A percentile compares a stretch with the other conserved stretches of the same genome.
These are phyloP conservation scores for Salix purpurea DNA, from an alignment of 345 rosid genomes.

Conservation along the genomic window DNA sequence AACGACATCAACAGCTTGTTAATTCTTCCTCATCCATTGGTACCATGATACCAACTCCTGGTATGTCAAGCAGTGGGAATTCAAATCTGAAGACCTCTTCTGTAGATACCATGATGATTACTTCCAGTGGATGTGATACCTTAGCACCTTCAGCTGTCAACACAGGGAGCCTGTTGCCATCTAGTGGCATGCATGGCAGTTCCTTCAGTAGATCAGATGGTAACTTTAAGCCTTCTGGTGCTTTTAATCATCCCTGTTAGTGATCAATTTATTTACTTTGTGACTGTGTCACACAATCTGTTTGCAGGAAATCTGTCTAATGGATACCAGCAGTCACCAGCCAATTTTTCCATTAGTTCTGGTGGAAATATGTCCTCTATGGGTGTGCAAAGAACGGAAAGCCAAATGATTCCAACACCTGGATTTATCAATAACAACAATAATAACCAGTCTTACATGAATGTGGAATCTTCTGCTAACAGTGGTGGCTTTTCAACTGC, in stretches of 20 bases:
- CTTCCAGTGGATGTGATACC: slow-evolving; percentile 46
- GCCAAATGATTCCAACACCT: slow-evolving; percentile 96
- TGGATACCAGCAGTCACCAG: slow-evolving; percentile 64
- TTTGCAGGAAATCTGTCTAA: slow-evolving; percentile 58
- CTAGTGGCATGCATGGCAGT: slow-evolving; percentile 51
- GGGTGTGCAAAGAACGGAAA: slow-evolving; percentile 55
- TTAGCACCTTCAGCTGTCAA: slow-evolving; percentile 43
- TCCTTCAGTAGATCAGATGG: slow-evolving; percentile 48
- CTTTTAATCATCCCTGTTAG: background rate
- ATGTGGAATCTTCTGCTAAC: slow-evolving; percentile 58
- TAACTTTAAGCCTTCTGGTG: slow-evolving; percentile 18
- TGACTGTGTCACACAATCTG: background rate
- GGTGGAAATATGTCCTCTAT: slow-evolving; percentile 68
- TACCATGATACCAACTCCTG: slow-evolving; percentile 94
- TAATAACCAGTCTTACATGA: slow-evolving; percentile 54
- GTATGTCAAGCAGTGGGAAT: slow-evolving; percentile 60
- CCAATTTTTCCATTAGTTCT: slow-evolving; percentile 60
- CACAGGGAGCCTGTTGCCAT: slow-evolving; percentile 44
- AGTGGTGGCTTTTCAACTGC: slow-evolving; percentile 59
- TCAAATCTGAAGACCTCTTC: slow-evolving; percentile 53
- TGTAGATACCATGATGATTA: slow-evolving; percentile 48
- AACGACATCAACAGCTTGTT: slow-evolving; percentile 46
- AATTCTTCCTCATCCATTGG: slow-evolving; percentile 59
- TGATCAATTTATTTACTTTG: slow-evolving; percentile 8
- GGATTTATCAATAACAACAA: slow-evolving; percentile 52